Base-by-base conservation (phyloP, 352 stramenopile species). In the Pseudoperonospora humuli region DNA sequence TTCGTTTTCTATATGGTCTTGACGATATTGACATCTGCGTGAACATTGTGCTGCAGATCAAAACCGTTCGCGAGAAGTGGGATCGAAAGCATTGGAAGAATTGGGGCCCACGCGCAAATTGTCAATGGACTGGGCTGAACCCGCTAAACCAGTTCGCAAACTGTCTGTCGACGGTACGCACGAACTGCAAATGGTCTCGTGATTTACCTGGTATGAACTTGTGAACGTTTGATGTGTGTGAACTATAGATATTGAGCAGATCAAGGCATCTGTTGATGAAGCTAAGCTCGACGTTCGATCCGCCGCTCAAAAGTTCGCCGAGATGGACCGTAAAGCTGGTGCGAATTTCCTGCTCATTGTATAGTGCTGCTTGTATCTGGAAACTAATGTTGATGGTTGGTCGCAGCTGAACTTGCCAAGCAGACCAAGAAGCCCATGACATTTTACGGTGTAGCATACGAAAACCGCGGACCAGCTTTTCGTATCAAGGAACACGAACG, bases 261-360 rank as follows among this genome's bases (percentile, higher is more conserved):
- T 84, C 41, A 82, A 80, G 43, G 53, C 63, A 0, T 69, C 70
- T 13, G 65, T 85, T 1, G 73, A 85, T 23, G 55, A 52, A 8
- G 59, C 56, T 25, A 72, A 69, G 24, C 46, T 77, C 5, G 73
- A 78, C 7, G 60, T 81, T 17, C 63, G 60, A 29, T 78, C 67
- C 8, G 70, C 73, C 31, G 67, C 73, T 3, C 64, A 79, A 32
- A 77, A 74, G 32, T 83, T 85, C 45, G 66, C 66, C 3, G 67
- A 79, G 13, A 75, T 82, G 67, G 73, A 85, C 39, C 68, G 70
- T 28, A 74, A 73, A 64, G 62, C 62, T 55, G 67, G 70, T 82
- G 28, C 28, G 60, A 49, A 18, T 33, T 42, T 15, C 20, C 17
- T 36, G 42, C 7, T 13, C 4, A 48, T 13, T 21, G 39, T 23